phyloP scores from a whole-genome alignment of 2,329 filamentous ascomycete species.

The Colletotrichum siamense region DNA sequence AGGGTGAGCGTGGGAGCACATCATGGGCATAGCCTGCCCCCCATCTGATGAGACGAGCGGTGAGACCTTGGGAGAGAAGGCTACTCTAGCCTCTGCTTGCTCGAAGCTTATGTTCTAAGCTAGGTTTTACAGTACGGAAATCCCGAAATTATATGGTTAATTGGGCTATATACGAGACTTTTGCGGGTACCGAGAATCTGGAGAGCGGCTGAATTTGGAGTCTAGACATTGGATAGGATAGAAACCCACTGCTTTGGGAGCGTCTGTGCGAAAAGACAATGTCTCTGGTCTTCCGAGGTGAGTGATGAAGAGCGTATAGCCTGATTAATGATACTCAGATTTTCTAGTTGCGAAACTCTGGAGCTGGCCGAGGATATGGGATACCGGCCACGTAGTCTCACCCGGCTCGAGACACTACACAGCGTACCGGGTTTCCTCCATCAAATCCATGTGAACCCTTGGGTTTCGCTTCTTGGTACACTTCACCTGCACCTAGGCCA shows the following conservation, averaged over 20 bases:
- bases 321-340: not conserved
- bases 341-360: not conserved
- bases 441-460: not conserved
- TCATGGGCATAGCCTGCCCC: not conserved
- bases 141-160: not conserved
- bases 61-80: not conserved
- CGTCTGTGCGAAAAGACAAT: not conserved
- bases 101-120: not conserved
- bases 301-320: not conserved
- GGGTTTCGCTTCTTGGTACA: not conserved
- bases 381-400: not conserved
- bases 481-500: not conserved
- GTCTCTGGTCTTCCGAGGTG: fast-evolving
- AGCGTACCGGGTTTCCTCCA: fast-evolving
- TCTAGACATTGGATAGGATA: not conserved
- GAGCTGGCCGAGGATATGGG: not conserved
- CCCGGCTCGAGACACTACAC: fast-evolving
- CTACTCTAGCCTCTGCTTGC: not conserved
- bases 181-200: not conserved
- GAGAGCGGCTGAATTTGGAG: not conserved
- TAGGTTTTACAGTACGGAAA: not conserved
- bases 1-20: not conserved
- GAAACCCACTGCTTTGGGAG: not conserved
- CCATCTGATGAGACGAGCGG: not conserved
- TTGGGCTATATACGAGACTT: not conserved